Conservation (phyloP, 1,139 yeast genomes). For the Diutina rugosa region DNA sequence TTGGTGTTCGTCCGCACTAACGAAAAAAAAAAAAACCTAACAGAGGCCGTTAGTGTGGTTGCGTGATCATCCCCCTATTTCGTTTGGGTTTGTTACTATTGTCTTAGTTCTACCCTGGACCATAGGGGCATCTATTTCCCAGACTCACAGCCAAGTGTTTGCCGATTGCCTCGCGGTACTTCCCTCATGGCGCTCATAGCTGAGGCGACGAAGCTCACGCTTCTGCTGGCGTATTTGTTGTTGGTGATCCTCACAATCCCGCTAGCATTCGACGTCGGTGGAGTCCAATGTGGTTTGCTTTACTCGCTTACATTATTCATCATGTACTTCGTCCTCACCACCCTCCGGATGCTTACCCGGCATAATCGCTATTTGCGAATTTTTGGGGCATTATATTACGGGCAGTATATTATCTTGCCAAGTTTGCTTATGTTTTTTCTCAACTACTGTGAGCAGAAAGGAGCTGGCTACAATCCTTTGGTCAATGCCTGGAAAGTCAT, state of each 20-base stretch:
- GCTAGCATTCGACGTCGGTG: constrained; percentile 91
- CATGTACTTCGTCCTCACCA: constrained; percentile 60
- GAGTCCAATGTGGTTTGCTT: constrained; percentile 77
- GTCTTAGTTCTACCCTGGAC: background rate
- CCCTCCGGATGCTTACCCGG: constrained; percentile 47
- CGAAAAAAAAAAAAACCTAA: background rate
- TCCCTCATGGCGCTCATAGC: background rate
- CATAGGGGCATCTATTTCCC: background rate
- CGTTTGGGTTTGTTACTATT: background rate
- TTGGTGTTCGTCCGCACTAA: background rate
- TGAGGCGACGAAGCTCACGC: constrained; percentile 5
- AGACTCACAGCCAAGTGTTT: background rate
- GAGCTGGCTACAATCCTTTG: constrained; percentile 11
- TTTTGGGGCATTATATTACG: constrained; percentile 54
- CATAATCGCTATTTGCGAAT: constrained; percentile 34
- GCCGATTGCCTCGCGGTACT: background rate
- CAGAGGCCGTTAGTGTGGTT: background rate
- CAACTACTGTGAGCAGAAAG: constrained; percentile 34
- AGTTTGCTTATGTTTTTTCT: constrained; percentile 65
- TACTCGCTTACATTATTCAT: constrained; percentile 66
- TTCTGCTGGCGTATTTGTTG: constrained; percentile 47
- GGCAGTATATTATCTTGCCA: constrained; percentile 77
- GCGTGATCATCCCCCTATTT: background rate
- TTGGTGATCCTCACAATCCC: constrained; percentile 79
- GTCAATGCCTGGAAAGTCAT: constrained; percentile 47